These are phyloP conservation scores for Trichomonas vaginalis DNA, from an alignment of 208 protist genomes.

Conservation along the genomic window DNA sequence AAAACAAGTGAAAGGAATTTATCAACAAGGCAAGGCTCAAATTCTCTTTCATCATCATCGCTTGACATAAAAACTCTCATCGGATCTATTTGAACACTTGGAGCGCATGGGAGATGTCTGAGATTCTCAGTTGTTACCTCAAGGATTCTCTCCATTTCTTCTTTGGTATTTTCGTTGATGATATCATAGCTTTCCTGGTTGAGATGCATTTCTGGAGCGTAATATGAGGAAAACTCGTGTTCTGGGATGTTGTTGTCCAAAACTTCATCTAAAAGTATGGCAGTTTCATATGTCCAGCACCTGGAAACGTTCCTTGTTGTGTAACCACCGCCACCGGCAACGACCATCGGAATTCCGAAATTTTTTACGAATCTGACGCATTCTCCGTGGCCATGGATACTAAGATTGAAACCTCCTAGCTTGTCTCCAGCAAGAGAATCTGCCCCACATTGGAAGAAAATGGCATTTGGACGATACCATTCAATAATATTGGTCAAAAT, in stretches of 20 bases:
- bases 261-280: neutral
- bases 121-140: neutral
- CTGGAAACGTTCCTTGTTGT: neutral
- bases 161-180: neutral
- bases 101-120: neutral
- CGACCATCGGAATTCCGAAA: slow-evolving; percentile 13
- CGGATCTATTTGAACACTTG: neutral
- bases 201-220: slow-evolving; percentile 21
- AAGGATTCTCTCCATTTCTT: neutral
- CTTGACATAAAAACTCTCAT: neutral
- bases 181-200: neutral
- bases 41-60: neutral
- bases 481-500: slow-evolving; percentile 71
- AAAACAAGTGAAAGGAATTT: neutral
- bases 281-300: slow-evolving; percentile 19
- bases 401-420: slow-evolving; percentile 83
- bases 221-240: neutral
- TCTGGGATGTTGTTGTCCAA: neutral
- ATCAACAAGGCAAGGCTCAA: neutral
- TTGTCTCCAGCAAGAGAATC: slow-evolving; percentile 88
- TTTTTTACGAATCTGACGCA: slow-evolving; percentile 54
- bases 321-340: slow-evolving; percentile 15
- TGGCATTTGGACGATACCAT: slow-evolving; percentile 69
- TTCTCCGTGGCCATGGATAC: slow-evolving; percentile 60
- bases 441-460: slow-evolving; percentile 96